Evolutionary conservation across 805 yeast species (phyloP).

Genomic region (Wickerhamiella dianesei): DNA sequence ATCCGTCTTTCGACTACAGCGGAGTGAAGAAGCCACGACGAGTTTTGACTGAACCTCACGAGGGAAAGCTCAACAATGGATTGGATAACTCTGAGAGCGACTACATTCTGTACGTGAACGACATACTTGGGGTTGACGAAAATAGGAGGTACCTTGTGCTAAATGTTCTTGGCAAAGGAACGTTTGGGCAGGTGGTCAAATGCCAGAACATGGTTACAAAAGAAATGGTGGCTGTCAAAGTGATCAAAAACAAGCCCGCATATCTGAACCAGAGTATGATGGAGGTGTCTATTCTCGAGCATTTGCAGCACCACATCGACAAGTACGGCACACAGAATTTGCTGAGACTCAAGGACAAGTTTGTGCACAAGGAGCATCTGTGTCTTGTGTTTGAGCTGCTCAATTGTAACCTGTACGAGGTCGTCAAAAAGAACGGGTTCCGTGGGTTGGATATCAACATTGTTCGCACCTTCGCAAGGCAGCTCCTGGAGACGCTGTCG

Average conservation of each 20-base stretch:
- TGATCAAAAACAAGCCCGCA: constrained; percentile 83
- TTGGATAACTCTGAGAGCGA: constrained; percentile 79
- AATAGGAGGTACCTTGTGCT: constrained; percentile 77
- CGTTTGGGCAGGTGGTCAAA: constrained; percentile 96
- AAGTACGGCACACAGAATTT: constrained; percentile 62
- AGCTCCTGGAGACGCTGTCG: constrained; percentile 65
- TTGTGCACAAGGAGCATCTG: constrained; percentile 81
- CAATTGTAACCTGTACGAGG: constrained; percentile 77
- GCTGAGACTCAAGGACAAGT: constrained; percentile 68
- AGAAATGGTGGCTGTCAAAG: constrained; percentile 86
- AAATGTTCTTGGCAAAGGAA: constrained; percentile 89
- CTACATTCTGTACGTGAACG: constrained; percentile 87
- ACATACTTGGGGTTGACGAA: constrained; percentile 74
- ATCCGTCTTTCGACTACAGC: constrained; percentile 71
- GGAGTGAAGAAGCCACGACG: constrained; percentile 79
- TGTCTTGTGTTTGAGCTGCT: constrained; percentile 86
- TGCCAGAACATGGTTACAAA: constrained; percentile 71
- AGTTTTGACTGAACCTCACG: constrained; percentile 84
- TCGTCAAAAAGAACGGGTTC: constrained; percentile 84
- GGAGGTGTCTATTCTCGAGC: constrained; percentile 77
- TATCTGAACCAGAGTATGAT: constrained; percentile 82
- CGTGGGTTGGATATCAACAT: constrained; percentile 74
- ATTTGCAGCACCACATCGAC: constrained; percentile 57
- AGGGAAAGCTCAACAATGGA: constrained; percentile 69
- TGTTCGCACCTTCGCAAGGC: constrained; percentile 65